Evolutionary conservation across 139 green algal species (phyloP), one percentile per base, ranked within the genome.

Genomic region (Auxenochlorella pyrenoidosa): DNA sequence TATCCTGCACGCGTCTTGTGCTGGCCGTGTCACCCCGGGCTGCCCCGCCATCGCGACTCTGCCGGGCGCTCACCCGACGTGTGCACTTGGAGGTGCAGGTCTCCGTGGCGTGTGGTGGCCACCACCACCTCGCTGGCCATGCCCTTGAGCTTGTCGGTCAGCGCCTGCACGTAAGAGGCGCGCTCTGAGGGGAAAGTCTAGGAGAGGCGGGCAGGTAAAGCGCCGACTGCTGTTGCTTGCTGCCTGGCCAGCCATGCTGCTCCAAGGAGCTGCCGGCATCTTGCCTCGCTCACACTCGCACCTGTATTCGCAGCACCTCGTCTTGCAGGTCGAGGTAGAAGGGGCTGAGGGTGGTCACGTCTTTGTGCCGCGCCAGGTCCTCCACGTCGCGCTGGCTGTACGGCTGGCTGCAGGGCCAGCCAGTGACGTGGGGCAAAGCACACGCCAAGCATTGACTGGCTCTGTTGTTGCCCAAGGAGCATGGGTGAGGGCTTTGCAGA

Each of bases 261-360:
- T n/a, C 38, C 13, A 18, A 24, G 26, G 15, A 21, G 26, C 2
- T 32, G n/a, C 71, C 34, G 10, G 71, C 63, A 5, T 32, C 47
- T 0, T 22, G 63, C 4, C 10, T 18, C 10, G n/a, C 36, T 3
- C 70, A 10, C 34, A 24, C 54, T 6, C 79, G 10, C 44, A 88
- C 89, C 89, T 90, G 87, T 3, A 94, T 63, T 58, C 88, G 60
- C 30, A 43, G 44, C 38, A 90, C 43, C 84, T 95, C 90, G 47
- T 89, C 89, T 72, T 83, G 85, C 18, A 98, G 73, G 88, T 98
- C 95, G 15, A 96, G n/a, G 86, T 98, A 98, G 83, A 92, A 95
- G 30, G 90, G 85, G 83, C 94, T 95, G 38, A 96, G 89, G 60
- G 58, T 60, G 32, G 79, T 65, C 30, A 94, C 41, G 24, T 93